These are phyloP conservation scores for Pterocarpus santalinus DNA, from an alignment of 306 rosid genomes.

Conservation along the genomic window DNA sequence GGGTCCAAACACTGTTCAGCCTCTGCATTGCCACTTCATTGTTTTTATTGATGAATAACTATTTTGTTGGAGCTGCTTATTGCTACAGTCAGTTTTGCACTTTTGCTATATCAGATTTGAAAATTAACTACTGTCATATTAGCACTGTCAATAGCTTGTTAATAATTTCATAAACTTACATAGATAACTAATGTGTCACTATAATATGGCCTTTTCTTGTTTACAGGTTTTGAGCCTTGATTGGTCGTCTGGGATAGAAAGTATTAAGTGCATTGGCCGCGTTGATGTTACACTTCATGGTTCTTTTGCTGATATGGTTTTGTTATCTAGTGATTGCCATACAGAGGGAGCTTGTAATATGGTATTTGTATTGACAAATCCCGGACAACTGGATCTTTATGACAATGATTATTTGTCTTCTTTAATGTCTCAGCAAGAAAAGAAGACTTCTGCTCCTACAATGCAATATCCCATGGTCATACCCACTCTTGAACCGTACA, in stretches of 20 bases:
- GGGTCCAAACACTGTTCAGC: constrained; percentile 33
- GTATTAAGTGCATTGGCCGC: constrained; percentile 70
- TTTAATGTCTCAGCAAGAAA: constrained; percentile 61
- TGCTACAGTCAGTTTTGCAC: constrained; percentile 29
- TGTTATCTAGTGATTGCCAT: constrained; percentile 57
- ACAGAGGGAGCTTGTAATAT: constrained; percentile 55
- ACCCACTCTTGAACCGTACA: constrained; percentile 76
- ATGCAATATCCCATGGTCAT: constrained; percentile 64
- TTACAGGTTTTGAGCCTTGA: constrained; percentile 79
- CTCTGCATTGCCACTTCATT: constrained; percentile 33
- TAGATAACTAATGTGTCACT: constrained; percentile 26
- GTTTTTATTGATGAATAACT: constrained; percentile 16
- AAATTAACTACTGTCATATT: not conserved
- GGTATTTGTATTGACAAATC: constrained; percentile 77
- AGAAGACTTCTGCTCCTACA: constrained; percentile 51
- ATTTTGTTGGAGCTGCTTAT: constrained; percentile 33
- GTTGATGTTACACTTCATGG: constrained; percentile 76
- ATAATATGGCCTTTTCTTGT: constrained; percentile 37
- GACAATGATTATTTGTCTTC: constrained; percentile 63
- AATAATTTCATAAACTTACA: constrained; percentile 36
- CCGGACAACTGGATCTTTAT: constrained; percentile 80
- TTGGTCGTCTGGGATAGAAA: constrained; percentile 82
- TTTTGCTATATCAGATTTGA: constrained; percentile 27
- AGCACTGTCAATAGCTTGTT: constrained; percentile 13
- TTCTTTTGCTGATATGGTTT: constrained; percentile 83